Evolutionary conservation across 2,329 filamentous ascomycete species (phyloP).

Genomic region (Aspergillus glaucus): DNA sequence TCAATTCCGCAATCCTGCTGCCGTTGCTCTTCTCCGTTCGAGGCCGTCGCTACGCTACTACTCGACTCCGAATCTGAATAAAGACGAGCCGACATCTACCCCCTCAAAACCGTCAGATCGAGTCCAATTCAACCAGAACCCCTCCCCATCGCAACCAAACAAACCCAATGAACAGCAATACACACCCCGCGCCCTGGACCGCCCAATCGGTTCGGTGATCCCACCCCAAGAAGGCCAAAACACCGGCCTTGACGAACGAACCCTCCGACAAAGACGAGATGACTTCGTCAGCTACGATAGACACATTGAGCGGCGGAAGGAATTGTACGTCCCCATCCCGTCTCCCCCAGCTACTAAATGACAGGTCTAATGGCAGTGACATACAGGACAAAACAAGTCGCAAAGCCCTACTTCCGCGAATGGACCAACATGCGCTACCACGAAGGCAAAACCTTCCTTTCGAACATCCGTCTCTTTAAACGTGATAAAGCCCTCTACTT

Average conservation of each 20-base stretch:
- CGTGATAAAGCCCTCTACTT: slow-evolving; percentile 80
- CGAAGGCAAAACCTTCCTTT: slow-evolving; percentile 86
- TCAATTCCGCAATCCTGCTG: slow-evolving; percentile 24
- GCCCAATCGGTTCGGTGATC: slow-evolving; percentile 74
- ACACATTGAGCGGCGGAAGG: slow-evolving; percentile 67
- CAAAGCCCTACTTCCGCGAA: slow-evolving; percentile 91
- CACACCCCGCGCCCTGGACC: slow-evolving; percentile 49
- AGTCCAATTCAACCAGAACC: slow-evolving; percentile 25
- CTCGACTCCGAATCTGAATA: slow-evolving; percentile 17
- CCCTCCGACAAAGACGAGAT: slow-evolving; percentile 61
- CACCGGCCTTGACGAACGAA: slow-evolving; percentile 64
- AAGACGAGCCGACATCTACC: slow-evolving; percentile 4
- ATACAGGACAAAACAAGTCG: slow-evolving; percentile 63
- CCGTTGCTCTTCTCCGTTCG: slow-evolving; percentile 12
- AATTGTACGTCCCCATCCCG: slow-evolving; percentile 53
- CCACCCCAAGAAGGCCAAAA: slow-evolving; percentile 77
- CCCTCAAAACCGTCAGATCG: slow-evolving; percentile 6
- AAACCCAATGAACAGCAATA: slow-evolving; percentile 39
- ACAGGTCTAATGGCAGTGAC: slow-evolving; percentile 3
- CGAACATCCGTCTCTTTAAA: slow-evolving; percentile 78
- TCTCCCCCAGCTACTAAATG: background rate
- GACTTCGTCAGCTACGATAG: slow-evolving; percentile 83
- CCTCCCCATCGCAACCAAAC: slow-evolving; percentile 11
- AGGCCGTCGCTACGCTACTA: slow-evolving; percentile 23
- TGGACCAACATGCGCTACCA: slow-evolving; percentile 78